phyloP scores from a whole-genome alignment of 257 asterid genomes.

The Dorcoceras hygrometricum region DNA sequence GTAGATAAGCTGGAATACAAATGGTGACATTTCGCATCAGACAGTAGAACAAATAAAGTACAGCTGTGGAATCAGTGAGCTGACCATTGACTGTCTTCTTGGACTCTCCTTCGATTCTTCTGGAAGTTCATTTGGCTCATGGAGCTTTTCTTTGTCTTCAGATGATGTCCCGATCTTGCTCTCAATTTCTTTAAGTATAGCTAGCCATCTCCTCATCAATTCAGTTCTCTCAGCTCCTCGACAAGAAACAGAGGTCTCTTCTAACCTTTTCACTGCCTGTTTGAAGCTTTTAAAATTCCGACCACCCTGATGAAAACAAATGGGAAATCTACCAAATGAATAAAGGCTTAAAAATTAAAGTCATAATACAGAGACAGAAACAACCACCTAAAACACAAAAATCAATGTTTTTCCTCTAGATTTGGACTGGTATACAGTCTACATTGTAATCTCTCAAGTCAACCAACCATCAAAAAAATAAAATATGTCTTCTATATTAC shows the following conservation, averaged over 20 bases:
- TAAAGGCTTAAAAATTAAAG: constrained; percentile 14
- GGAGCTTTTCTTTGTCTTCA: constrained; percentile 52
- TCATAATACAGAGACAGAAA: constrained; percentile 15
- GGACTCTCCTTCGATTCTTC: constrained; percentile 77
- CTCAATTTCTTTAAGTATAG: constrained; percentile 62
- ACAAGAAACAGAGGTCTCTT: constrained; percentile 93
- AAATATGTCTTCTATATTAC: not conserved
- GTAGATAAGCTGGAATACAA: constrained; percentile 17
- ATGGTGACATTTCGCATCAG: not conserved
- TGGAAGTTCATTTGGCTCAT: constrained; percentile 43
- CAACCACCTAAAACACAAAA: constrained; percentile 1
- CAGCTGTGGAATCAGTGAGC: constrained; percentile 21
- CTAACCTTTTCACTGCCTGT: constrained; percentile 90
- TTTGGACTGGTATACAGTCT: constrained; percentile 2
- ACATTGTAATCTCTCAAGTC: not conserved
- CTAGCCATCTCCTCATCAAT: constrained; percentile 86
- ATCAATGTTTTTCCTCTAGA: not conserved
- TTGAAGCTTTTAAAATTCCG: constrained; percentile 73
- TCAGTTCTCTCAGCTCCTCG: constrained; percentile 80
- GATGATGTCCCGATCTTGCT: constrained; percentile 35
- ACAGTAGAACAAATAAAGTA: constrained; percentile 14
- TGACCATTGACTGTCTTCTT: constrained; percentile 65
- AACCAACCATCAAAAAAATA: not conserved
- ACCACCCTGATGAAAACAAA: constrained; percentile 48
- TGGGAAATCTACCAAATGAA: constrained; percentile 6